Evolutionary conservation across 176 grass and related monocot genomes (phyloP).

Genomic region (Avena sativa): DNA sequence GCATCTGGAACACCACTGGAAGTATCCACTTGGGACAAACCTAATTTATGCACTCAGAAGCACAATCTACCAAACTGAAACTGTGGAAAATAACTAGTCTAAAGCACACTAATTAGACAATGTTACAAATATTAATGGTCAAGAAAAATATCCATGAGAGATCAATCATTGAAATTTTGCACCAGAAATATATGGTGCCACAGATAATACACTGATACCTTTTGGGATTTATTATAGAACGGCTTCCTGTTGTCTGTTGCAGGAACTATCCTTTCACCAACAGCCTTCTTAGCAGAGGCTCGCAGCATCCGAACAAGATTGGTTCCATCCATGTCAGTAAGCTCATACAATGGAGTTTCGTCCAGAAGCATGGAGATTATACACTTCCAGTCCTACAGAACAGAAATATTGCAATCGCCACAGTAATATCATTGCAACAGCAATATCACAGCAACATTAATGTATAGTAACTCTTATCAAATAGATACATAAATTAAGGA

Average conservation of each 20-base stretch:
- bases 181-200: constrained; percentile 24
- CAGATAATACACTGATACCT: constrained; percentile 48
- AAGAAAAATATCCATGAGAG: constrained; percentile 29
- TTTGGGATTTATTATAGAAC: constrained; percentile 83
- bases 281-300: constrained; percentile 92
- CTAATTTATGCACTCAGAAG: constrained; percentile 7
- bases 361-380: constrained; percentile 93
- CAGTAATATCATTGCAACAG: background rate
- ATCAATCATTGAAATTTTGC: constrained; percentile 10
- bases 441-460: constrained; percentile 35
- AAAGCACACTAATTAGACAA: constrained; percentile 11
- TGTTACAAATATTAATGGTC: background rate
- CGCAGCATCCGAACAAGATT: constrained; percentile 90
- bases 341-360: constrained; percentile 75
- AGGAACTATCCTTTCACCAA: constrained; percentile 95
- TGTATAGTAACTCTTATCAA: constrained; percentile 1
- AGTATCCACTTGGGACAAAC: constrained; percentile 23
- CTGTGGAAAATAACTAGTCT: constrained; percentile 19
- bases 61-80: background rate
- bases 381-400: constrained; percentile 88
- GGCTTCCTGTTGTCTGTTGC: constrained; percentile 82
- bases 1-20: background rate
- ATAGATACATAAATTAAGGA: constrained; percentile 5
- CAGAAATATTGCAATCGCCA: constrained; percentile 27
- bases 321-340: constrained; percentile 88